phyloP scores from a whole-genome alignment of 805 yeast species.

The Hanseniaspora valbyensis region DNA sequence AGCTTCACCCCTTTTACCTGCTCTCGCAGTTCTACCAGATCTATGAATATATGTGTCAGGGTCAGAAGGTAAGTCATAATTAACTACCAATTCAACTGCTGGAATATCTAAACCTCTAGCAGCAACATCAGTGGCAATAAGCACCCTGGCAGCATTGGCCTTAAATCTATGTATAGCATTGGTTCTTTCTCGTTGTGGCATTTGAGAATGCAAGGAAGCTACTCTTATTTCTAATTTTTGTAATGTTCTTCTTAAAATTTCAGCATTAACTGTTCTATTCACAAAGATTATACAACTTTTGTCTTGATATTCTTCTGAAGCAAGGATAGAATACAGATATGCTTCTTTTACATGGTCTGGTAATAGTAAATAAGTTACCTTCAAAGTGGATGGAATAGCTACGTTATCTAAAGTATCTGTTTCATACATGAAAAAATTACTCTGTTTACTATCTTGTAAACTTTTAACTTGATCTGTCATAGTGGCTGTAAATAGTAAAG shows the following conservation, averaged over 20 bases:
- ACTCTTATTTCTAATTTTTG: conserved; percentile 65
- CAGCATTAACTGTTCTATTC: conserved; percentile 84
- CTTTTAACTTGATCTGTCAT: conserved; percentile 85
- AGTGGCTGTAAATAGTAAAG: conserved; percentile 88
- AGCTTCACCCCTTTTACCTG: conserved; percentile 80
- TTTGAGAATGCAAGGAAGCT: conserved; percentile 84
- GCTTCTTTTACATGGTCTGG: conserved; percentile 90
- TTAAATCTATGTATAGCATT: conserved; percentile 85
- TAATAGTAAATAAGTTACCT: conserved; percentile 55
- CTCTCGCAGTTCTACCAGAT: conserved; percentile 98
- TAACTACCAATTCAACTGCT: conserved; percentile 75
- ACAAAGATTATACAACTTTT: conserved; percentile 79
- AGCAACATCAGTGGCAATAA: conserved; percentile 94
- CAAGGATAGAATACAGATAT: conserved; percentile 58
- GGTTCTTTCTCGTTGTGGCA: conserved; percentile 87
- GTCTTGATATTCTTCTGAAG: conserved; percentile 49
- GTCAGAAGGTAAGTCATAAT: conserved; percentile 89
- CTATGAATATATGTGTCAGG: conserved; percentile 94
- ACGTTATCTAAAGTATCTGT: conserved; percentile 61
- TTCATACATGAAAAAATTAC: conserved; percentile 56
- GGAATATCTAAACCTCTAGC: conserved; percentile 97
- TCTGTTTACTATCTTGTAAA: conserved; percentile 50
- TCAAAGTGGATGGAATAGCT: conserved; percentile 66
- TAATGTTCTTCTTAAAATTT: conserved; percentile 66
- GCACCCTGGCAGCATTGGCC: conserved; percentile 85